phyloP scores from a whole-genome alignment of 2,329 filamentous ascomycete genomes.

The Colletotrichum nymphaeae region DNA sequence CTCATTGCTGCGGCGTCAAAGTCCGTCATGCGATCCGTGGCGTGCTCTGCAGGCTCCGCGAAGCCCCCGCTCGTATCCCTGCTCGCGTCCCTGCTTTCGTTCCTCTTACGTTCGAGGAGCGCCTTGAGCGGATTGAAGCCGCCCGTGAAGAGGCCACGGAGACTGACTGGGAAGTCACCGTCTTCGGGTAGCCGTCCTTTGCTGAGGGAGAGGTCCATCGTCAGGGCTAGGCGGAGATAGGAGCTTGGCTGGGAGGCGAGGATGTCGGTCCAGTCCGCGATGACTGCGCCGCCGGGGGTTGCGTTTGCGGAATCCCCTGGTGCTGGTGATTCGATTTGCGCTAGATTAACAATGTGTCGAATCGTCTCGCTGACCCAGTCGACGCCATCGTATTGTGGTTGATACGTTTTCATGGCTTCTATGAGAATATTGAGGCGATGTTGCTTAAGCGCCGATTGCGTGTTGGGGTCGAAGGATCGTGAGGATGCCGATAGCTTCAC shows the following conservation, averaged over 20 bases:
- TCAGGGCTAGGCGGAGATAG: conserved; percentile 56
- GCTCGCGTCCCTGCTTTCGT: conserved; percentile 2
- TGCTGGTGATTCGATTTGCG: conserved; percentile 42
- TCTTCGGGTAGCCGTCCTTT: conserved; percentile 54
- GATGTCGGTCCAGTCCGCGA: conserved; percentile 56
- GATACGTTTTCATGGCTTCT: conserved; percentile 58
- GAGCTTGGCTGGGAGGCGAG: conserved; percentile 52
- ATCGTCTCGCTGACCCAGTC: conserved; percentile 58
- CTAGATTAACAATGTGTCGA: conserved; percentile 54
- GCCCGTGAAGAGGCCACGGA: conserved; percentile 50
- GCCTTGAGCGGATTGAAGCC: conserved; percentile 50
- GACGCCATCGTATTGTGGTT: conserved; percentile 57
- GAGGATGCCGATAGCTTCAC: conserved; percentile 45
- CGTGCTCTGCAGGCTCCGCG: neutral
- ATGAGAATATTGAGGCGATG: conserved; percentile 57
- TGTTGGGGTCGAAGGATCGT: conserved; percentile 42
- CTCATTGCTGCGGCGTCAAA: conserved; percentile 24
- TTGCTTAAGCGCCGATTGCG: conserved; percentile 52
- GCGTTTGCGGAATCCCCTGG: neutral
- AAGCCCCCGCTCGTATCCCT: neutral
- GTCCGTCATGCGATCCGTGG: conserved; percentile 4
- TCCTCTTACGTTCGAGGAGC: conserved; percentile 43
- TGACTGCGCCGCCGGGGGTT: conserved; percentile 38
- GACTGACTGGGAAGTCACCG: conserved; percentile 53
- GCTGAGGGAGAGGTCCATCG: conserved; percentile 55